Evolutionary conservation across 2,329 filamentous ascomycete species (phyloP).

Genomic region (Talaromyces sp.): DNA sequence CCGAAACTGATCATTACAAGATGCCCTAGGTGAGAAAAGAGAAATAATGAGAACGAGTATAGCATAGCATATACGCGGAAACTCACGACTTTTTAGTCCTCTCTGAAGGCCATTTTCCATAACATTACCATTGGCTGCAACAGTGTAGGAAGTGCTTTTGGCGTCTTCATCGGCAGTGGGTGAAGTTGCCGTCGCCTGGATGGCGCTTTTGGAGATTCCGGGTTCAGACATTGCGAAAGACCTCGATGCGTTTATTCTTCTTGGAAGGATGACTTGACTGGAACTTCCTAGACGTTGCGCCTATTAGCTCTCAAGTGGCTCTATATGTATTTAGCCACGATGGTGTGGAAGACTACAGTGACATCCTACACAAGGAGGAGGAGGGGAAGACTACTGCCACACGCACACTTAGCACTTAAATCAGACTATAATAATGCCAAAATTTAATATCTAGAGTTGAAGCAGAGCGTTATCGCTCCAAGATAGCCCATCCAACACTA

Average conservation of each 20-base stretch:
- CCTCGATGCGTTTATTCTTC: neutral
- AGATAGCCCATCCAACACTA: neutral
- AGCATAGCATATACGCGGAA: neutral
- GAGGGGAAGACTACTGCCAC: neutral
- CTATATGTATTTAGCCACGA: neutral
- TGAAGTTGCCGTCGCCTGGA: neutral
- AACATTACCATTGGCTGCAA: neutral
- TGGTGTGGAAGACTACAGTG: neutral
- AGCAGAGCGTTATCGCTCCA: neutral
- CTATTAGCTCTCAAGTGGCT: neutral
- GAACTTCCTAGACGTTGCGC: neutral
- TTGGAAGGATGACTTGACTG: neutral
- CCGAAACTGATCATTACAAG: constrained; percentile 9
- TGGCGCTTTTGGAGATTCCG: neutral
- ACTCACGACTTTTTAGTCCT: neutral
- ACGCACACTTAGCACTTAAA: neutral
- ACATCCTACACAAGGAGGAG: neutral
- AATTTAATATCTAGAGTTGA: neutral
- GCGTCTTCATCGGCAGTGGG: neutral
- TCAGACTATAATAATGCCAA: neutral
- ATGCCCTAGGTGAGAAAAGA: neutral
- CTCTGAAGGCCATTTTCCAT: neutral
- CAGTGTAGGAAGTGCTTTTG: neutral
- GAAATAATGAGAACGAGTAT: neutral
- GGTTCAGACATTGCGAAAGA: neutral